Conservation (phyloP, 2,329 filamentous ascomycete genomes). For the Exophiala phaeomuriformis region DNA sequence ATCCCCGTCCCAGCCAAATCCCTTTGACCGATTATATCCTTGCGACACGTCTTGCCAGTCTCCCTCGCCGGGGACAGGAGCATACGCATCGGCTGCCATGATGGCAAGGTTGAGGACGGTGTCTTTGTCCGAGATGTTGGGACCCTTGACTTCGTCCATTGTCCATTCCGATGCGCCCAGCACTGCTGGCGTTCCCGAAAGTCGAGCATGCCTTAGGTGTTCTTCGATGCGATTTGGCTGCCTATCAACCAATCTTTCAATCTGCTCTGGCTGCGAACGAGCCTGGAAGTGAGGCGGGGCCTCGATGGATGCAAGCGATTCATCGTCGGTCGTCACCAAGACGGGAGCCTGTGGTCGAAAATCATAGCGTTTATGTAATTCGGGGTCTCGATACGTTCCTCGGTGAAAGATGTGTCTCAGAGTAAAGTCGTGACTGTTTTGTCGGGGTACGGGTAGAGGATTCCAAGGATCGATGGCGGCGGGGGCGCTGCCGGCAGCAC, state of each 20-base stretch:
- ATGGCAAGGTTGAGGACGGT: constrained; percentile 77
- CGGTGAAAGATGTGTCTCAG: constrained; percentile 91
- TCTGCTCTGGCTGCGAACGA: constrained; percentile 59
- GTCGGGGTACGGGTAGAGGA: constrained; percentile 17
- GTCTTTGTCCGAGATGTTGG: constrained; percentile 76
- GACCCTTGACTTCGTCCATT: constrained; percentile 67
- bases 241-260: constrained; percentile 75
- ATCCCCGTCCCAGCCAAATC: constrained; percentile 89
- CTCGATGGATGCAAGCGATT: constrained; percentile 40
- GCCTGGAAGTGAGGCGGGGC: constrained; percentile 50
- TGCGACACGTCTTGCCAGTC: constrained; percentile 78
- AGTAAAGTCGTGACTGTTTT: constrained; percentile 35
- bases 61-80: constrained; percentile 59
- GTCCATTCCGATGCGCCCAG: constrained; percentile 74
- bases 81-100: constrained; percentile 87
- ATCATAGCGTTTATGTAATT: constrained; percentile 69
- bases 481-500: constrained; percentile 14
- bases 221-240: constrained; percentile 68
- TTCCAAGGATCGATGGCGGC: constrained; percentile 22
- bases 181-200: constrained; percentile 58
- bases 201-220: constrained; percentile 65
- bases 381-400: constrained; percentile 70
- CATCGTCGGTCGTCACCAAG: constrained; percentile 54
- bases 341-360: constrained; percentile 26
- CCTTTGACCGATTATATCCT: constrained; percentile 74